Base-by-base conservation (phyloP, 495 filamentous ascomycete species). In the Penicillium canariense region DNA sequence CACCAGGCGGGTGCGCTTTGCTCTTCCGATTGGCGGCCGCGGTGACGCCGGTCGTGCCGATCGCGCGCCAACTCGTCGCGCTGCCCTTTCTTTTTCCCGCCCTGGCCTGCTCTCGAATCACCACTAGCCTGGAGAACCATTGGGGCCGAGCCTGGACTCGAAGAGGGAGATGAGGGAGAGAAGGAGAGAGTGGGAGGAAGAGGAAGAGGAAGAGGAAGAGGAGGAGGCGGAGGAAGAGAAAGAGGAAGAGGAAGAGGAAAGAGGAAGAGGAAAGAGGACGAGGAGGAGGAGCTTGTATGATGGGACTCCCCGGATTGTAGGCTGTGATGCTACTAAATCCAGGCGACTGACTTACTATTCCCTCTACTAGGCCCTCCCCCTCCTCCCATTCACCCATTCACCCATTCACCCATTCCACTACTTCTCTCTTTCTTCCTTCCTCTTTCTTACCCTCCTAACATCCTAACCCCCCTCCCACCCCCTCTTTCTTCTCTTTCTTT, bases 61-160 rank as follows among this genome's bases (percentile, higher is more conserved):
- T 76, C 71, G 71, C 71, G 72, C 72, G 73, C 69, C 68, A 76
- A 75, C 65, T 60, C 53, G 47, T 43, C 59, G 49, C 52, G 56
- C 58, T 40, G 23, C 22, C 56, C 59, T 62, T 52, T 45, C 47
- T 36, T 18, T 52, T 50, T 36, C 25, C 49, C 15, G 25, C 32
- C 30, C 7, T 17, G 44, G 10, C 35, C 26, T 47, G 11, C n/a
- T n/a, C n/a, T n/a, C n/a, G n/a, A n/a, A n/a, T n/a, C n/a, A n/a
- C n/a, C n/a, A n/a, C n/a, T n/a, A n/a, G n/a, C n/a, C n/a, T n/a
- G n/a, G n/a, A n/a, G n/a, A n/a, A n/a, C n/a, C n/a, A n/a, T n/a
- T n/a, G n/a, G n/a, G n/a, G n/a, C n/a, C n/a, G n/a, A n/a, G n/a
- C n/a, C n/a, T n/a, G n/a, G n/a, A n/a, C n/a, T n/a, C n/a, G n/a